Evolutionary conservation across 768 basidiomycete species (phyloP), one percentile per base, ranked within the genome.

Genomic region (Pluteus cervinus): DNA sequence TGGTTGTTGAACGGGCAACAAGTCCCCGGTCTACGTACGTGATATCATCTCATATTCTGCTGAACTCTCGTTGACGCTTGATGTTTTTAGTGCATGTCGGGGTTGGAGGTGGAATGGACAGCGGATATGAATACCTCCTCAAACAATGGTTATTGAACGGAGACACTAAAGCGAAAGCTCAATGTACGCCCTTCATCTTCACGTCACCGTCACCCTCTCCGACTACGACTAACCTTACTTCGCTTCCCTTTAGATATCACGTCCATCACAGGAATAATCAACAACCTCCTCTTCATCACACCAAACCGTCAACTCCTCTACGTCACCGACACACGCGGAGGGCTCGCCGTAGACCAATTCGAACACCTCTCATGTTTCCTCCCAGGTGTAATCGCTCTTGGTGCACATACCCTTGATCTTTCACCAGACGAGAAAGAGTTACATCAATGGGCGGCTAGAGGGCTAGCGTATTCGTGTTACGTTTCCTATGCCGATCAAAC

Each of bases 351-450:
- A 2, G 68, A 73, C 44, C 60, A 54, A 18, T 65, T 81, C 38
- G 81, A 85, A 51, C 82, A 85, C 48, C 68, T 83, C 17, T 73
- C 79, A 2, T 84, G 81, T 54, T 83, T 80, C 66, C 69, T 82
- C 25, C 76, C 80, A 0, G 81, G 81, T 1, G 57, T 81, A 14
- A 63, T 85, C 33, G 75, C 77, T 1, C 68, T 83, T 5, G 82
- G 80, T n/a, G 73, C 67, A 2, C 58, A 71, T 40, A 68, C 66
- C 3, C 64, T 80, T 11, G 53, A 57, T 28, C 58, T 70, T 10
- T 33, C 61, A 1, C 37, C 46, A 2, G 43, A 53, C 4, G 58
- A 59, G 7, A 59, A 56, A 22, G 55, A 79, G 34, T 55, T 75
- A 14, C 82, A 86, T 50, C 50, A 68, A 34, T 84, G 81, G 75